Evolutionary conservation across 305 asterid species (phyloP), one percentile per base, ranked within the genome.

Genomic region (Caryopteris hybrid): DNA sequence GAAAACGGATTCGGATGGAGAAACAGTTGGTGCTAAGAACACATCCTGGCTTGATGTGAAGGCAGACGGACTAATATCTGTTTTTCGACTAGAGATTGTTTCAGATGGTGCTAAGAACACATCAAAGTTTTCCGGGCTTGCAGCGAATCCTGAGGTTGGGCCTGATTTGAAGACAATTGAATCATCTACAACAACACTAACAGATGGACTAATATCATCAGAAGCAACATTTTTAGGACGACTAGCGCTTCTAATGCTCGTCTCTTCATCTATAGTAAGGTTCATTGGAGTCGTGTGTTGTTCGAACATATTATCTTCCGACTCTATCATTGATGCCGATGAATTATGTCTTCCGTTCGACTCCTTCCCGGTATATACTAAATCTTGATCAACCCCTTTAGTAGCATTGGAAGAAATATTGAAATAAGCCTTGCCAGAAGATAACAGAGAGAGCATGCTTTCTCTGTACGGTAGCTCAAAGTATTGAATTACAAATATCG

Each of bases 391-490:
- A 21, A 12, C 23, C 23, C 29, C 61, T 14, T 52, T 45, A 21
- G 21, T 17, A 0, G 60, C 14, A 17, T 21, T 36, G 1, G 55
- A 45, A 7, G 48, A 43, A 8, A 43, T 38, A 42, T 67, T 57
- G 60, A 69, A 76, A 45, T 45, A 58, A 34, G 74, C 8, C 51
- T 66, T 73, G 21, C 69, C 72, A 46, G 70, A 29, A 23, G 83
- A 74, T 18, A 81, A 66, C 25, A 82, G 64, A 52, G 81, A 71
- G 8, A 76, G 68, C 51, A 80, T 51, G 42, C 78, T 70, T 50
- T 59, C 74, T 36, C 84, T 74, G 68, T 77, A 81, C 0, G 95
- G 90, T 46, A 78, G 67, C 63, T 84, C 84, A 54, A 86, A 80
- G 63, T 70, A 76, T 66, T 90, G 88, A 66, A 83, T 51, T 46